A percentile compares a stretch with the other conserved stretches of the same genome.
These are phyloP conservation scores for Gnomoniopsis sp. DNA, from an alignment of 2,329 filamentous ascomycete genomes.

Conservation along the genomic window DNA sequence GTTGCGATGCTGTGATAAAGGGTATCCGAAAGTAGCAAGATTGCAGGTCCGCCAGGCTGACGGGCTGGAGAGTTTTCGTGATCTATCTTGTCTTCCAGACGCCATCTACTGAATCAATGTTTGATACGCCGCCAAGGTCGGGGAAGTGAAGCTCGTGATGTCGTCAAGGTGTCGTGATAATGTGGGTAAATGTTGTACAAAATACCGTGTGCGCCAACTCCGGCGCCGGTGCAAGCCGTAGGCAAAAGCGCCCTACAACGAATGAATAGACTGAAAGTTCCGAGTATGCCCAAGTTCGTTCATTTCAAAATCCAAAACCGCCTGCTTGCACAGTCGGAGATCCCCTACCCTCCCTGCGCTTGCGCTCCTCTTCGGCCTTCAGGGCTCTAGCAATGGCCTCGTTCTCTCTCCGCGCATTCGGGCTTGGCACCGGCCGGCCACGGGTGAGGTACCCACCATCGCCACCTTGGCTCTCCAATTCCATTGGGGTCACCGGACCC, in stretches of 20 bases:
- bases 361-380: constrained; percentile 30
- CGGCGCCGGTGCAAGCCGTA: too few species aligned
- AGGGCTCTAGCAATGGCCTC: constrained; percentile 29
- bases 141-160: too few species aligned
- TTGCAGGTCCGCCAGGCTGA: too few species aligned
- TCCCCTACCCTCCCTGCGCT: constrained; percentile 28
- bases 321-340: constrained; percentile 32
- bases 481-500: constrained; percentile 60
- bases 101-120: neutral
- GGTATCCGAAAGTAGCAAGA: constrained; percentile 11
- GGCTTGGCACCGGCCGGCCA: constrained; percentile 17
- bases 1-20: constrained; percentile 10
- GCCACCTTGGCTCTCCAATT: constrained; percentile 42
- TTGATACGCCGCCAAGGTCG: neutral
- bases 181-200: too few species aligned
- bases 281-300: too few species aligned
- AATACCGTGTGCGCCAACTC: too few species aligned
- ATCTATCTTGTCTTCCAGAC: neutral
- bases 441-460: constrained; percentile 34
- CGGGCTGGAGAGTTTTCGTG: neutral
- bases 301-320: constrained; percentile 25
- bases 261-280: too few species aligned
- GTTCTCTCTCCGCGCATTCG: constrained; percentile 21
- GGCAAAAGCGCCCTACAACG: too few species aligned
- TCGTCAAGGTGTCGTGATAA: too few species aligned